phyloP scores from a whole-genome alignment of 129 eudicot genomes.

The Arctium minus region DNA sequence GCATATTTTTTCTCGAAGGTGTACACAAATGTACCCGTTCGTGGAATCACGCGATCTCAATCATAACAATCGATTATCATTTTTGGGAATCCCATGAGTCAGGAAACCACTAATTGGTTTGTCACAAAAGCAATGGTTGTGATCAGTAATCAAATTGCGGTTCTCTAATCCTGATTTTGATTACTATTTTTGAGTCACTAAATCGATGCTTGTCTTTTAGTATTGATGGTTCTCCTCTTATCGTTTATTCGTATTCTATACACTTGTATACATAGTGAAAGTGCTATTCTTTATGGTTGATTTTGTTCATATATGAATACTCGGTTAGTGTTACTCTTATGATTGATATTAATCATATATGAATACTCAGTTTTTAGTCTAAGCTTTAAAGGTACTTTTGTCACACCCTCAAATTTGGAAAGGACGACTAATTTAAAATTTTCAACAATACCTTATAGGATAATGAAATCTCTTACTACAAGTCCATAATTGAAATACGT shows the following conservation, averaged over 20 bases:
- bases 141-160: slow-evolving; percentile 1
- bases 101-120: slow-evolving; percentile 26
- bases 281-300: neutral
- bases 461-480: too few relatives aligned
- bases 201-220: slow-evolving; percentile 2
- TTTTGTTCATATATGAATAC: neutral
- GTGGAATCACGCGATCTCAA: slow-evolving; percentile 2
- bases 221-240: neutral
- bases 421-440: too few relatives aligned
- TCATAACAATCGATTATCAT: neutral
- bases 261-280: neutral
- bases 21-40: slow-evolving; percentile 27
- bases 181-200: neutral
- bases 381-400: neutral
- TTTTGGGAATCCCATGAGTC: slow-evolving; percentile 24
- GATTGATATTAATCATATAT: too few relatives aligned
- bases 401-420: too few relatives aligned
- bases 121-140: slow-evolving; percentile 22
- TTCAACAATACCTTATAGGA: too few relatives aligned
- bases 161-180: slow-evolving; percentile 2
- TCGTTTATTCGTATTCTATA: neutral
- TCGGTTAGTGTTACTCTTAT: too few relatives aligned
- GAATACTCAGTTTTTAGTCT: too few relatives aligned
- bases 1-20: slow-evolving; percentile 8
- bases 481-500: too few relatives aligned